A percentile compares a stretch with the other conserved stretches of the same genome.
These are phyloP conservation scores for Theobroma cacao DNA, from an alignment of 345 rosid genomes.

Conservation along the genomic window DNA sequence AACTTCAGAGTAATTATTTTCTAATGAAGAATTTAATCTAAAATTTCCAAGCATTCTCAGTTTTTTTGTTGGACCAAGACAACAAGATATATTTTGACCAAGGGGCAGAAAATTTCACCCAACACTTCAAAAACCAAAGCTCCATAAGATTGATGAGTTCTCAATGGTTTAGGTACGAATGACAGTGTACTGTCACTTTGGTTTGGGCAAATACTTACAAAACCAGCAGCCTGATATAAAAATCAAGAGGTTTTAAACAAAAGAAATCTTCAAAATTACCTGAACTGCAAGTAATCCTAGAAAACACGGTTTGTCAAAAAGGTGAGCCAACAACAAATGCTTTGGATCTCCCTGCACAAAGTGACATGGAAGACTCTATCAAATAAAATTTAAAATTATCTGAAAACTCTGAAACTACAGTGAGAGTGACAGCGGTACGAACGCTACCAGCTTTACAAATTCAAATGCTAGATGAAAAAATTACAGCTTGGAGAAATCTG, in stretches of 20 bases:
- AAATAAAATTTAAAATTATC: not conserved
- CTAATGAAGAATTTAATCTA: not conserved
- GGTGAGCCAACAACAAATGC: conserved; percentile 84
- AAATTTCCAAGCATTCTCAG: not conserved
- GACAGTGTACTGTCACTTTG: not conserved
- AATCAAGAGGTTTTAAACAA: not conserved
- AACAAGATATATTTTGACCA: not conserved
- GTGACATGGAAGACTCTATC: conserved; percentile 20
- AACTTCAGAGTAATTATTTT: not conserved
- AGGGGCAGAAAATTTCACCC: not conserved
- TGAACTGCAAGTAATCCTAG: conserved; percentile 87
- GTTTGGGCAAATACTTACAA: not conserved
- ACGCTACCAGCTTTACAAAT: not conserved
- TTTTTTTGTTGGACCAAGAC: no score
- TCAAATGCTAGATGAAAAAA: not conserved
- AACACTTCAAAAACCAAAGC: not conserved
- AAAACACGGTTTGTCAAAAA: conserved; percentile 97
- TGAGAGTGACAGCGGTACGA: not conserved
- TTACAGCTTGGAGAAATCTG: not conserved
- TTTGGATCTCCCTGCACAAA: conserved; percentile 69
- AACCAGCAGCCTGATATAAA: not conserved
- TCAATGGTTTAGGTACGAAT: not conserved
- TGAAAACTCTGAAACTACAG: not conserved
- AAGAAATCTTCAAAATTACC: conserved; percentile 31
- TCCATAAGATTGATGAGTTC: not conserved